Percentiles rank a stretch among this genome's conserved stretches.
phyloP scores from a whole-genome alignment of 257 asterid genomes.

The Scutellaria baicalensis region DNA sequence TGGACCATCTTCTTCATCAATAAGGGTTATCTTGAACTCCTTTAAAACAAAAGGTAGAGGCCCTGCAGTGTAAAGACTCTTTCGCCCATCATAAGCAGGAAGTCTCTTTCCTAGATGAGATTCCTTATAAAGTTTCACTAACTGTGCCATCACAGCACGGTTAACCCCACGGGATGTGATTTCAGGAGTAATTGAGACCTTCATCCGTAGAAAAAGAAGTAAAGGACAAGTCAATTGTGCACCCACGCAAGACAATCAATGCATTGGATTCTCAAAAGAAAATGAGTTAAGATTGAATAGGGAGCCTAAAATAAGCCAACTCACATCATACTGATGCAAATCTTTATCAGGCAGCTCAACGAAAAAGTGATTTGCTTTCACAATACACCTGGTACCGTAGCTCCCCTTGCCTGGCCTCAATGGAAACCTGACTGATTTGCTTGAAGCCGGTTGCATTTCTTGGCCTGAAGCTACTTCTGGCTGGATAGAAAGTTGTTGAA shows the following conservation, averaged over 20 bases:
- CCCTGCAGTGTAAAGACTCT: constrained; percentile 94
- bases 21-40: constrained; percentile 62
- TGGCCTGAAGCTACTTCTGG: constrained; percentile 40
- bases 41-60: constrained; percentile 69
- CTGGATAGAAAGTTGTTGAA: constrained; percentile 43
- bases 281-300: background rate
- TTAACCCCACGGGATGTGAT: constrained; percentile 75
- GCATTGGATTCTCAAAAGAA: background rate
- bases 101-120: constrained; percentile 83
- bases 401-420: constrained; percentile 87
- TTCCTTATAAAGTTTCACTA: constrained; percentile 58
- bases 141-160: constrained; percentile 84
- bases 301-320: constrained; percentile 10
- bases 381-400: constrained; percentile 58
- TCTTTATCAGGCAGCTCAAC: constrained; percentile 93
- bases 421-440: constrained; percentile 84
- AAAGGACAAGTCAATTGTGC: background rate
- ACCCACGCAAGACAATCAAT: background rate
- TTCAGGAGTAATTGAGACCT: constrained; percentile 87
- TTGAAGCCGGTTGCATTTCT: constrained; percentile 62
- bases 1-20: constrained; percentile 78
- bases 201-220: background rate
- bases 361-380: constrained; percentile 90
- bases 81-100: constrained; percentile 98
- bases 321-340: constrained; percentile 88